Evolutionary conservation across 495 filamentous ascomycete species (phyloP).

Genomic region (Wilcoxina mikolae): DNA sequence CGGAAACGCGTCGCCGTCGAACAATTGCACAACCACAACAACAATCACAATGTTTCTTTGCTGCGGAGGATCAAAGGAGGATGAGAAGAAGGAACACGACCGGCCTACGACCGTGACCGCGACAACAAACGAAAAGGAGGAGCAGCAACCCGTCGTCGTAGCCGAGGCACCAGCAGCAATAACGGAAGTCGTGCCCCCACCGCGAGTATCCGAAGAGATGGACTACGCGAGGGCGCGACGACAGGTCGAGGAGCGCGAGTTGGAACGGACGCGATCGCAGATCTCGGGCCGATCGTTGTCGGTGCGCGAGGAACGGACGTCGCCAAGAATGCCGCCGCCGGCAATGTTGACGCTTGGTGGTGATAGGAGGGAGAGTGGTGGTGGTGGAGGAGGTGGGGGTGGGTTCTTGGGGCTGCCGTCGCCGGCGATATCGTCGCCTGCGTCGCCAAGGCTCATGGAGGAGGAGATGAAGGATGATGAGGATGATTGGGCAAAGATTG

Average conservation of each 20-base stretch:
- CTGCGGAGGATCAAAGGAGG: neutral
- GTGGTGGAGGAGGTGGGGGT: neutral
- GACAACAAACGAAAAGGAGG: neutral
- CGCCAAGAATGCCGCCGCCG: neutral
- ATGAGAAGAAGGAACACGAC: neutral
- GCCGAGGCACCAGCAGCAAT: neutral
- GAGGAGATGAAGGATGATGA: neutral
- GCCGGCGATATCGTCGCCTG: neutral
- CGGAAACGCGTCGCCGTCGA: too few relatives aligned
- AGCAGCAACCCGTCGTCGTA: too few relatives aligned
- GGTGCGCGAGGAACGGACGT: conserved; percentile 1
- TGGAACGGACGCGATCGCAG: neutral
- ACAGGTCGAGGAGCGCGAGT: neutral
- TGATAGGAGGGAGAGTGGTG: neutral
- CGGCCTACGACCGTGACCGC: neutral
- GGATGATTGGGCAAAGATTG: neutral
- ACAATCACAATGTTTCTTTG: conserved; percentile 1
- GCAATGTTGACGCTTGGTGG: neutral
- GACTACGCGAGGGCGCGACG: conserved; percentile 4
- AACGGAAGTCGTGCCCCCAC: neutral
- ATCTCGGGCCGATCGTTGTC: neutral
- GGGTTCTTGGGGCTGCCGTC: conserved; percentile 1
- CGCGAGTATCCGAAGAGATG: neutral
- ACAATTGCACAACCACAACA: neutral
- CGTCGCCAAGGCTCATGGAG: neutral